A percentile compares a stretch with the other conserved stretches of the same genome.
Evolutionary conservation across 768 basidiomycete species (phyloP).

Genomic region (Mycena galericulata): DNA sequence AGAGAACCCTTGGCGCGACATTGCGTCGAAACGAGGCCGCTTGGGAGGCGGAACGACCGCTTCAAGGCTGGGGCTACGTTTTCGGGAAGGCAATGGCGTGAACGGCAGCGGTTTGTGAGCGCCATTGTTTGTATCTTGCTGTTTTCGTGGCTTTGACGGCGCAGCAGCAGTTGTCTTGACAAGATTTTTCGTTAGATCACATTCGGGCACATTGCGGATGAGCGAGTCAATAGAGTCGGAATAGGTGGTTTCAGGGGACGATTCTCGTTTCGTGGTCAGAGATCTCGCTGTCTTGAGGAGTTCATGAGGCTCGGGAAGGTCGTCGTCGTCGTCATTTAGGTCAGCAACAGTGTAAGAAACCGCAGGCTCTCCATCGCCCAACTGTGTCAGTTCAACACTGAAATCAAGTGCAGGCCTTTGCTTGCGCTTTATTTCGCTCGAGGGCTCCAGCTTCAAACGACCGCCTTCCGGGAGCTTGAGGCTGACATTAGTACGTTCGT

Average conservation of each 20-base stretch:
- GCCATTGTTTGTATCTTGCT: neutral
- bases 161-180: neutral
- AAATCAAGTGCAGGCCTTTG: conserved; percentile 54
- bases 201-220: conserved; percentile 51
- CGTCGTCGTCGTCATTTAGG: conserved; percentile 52
- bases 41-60: conserved; percentile 13
- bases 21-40: conserved; percentile 15
- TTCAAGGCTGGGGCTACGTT: conserved; percentile 16
- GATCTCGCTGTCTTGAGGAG: conserved; percentile 43
- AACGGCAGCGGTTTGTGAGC: conserved; percentile 2
- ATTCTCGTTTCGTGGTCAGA: conserved; percentile 23
- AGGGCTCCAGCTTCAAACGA: conserved; percentile 58
- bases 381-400: conserved; percentile 60
- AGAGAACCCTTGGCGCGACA: neutral
- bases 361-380: conserved; percentile 43
- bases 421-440: conserved; percentile 44
- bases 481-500: conserved; percentile 57
- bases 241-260: conserved; percentile 51
- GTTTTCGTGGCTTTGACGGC: neutral
- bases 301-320: conserved; percentile 55
- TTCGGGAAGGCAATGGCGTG: conserved; percentile 26
- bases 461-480: conserved; percentile 53
- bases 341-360: conserved; percentile 39
- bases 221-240: conserved; percentile 57
- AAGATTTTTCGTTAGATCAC: conserved; percentile 33